These are phyloP conservation scores for Sporopachydermia lactativora DNA, from an alignment of 805 yeast genomes.

Conservation along the genomic window DNA sequence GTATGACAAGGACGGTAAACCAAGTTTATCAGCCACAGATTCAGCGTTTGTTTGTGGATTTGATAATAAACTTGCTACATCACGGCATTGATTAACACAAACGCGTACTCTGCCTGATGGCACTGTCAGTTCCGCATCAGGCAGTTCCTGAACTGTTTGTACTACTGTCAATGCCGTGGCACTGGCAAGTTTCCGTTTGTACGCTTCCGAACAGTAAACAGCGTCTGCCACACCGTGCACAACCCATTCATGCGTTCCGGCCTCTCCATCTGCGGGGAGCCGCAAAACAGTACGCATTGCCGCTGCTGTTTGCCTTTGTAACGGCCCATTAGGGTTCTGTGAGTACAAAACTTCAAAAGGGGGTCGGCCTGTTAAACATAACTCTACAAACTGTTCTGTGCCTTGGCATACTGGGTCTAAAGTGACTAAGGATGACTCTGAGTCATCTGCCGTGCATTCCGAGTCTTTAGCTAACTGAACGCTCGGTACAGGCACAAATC, in stretches of 20 bases:
- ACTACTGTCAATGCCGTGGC: slow-evolving; percentile 22
- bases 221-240: slow-evolving; percentile 55
- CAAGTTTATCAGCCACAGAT: slow-evolving; percentile 22
- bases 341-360: slow-evolving; percentile 42
- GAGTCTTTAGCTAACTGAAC: slow-evolving; percentile 14
- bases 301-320: slow-evolving; percentile 8
- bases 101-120: slow-evolving; percentile 3
- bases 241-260: slow-evolving; percentile 50
- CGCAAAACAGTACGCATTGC: not conserved
- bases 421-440: slow-evolving; percentile 15
- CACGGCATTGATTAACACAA: not conserved
- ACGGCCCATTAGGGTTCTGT: not conserved
- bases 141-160: slow-evolving; percentile 48
- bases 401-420: slow-evolving; percentile 33
- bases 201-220: slow-evolving; percentile 33
- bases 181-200: slow-evolving; percentile 18
- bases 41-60: no score
- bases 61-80: no score
- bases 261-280: slow-evolving; percentile 2
- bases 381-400: slow-evolving; percentile 32
- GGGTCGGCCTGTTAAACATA: slow-evolving; percentile 40
- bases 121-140: slow-evolving; percentile 34
- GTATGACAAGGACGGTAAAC: slow-evolving; percentile 36
- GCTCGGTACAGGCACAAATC: slow-evolving; percentile 32
- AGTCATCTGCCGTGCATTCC: no score